Percentiles rank a stretch among this genome's conserved stretches.
These are phyloP conservation scores for Aspergillus eucalypticola DNA, from an alignment of 2,329 filamentous ascomycete genomes.

Conservation along the genomic window DNA sequence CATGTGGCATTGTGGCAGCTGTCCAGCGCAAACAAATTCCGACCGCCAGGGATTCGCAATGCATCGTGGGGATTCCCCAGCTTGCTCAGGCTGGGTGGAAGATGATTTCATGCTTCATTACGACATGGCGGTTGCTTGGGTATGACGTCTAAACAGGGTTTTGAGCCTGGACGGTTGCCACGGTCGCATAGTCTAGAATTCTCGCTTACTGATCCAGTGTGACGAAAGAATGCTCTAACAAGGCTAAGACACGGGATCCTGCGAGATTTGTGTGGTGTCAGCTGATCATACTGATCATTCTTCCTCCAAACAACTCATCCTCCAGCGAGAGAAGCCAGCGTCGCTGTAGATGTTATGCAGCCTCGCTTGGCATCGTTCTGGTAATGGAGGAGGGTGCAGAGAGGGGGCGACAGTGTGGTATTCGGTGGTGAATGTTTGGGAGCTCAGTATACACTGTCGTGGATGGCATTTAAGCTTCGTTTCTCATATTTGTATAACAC, in stretches of 20 bases:
- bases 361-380: neutral
- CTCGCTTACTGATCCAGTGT: neutral
- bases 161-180: neutral
- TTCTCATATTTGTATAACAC: neutral
- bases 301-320: neutral
- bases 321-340: neutral
- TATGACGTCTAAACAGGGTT: neutral
- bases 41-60: neutral
- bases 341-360: neutral
- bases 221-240: neutral
- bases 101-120: neutral
- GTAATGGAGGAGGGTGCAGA: neutral
- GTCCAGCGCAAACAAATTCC: neutral
- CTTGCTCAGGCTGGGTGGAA: neutral
- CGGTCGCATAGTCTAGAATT: neutral
- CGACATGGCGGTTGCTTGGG: neutral
- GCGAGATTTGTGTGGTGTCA: neutral
- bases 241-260: neutral
- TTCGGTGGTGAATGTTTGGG: neutral
- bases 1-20: neutral
- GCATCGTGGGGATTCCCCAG: neutral
- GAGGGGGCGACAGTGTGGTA: neutral
- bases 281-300: neutral
- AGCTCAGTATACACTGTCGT: neutral
- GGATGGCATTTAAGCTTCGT: neutral